Conservation (phyloP, 768 basidiomycete species). For the Serendipita indica region DNA sequence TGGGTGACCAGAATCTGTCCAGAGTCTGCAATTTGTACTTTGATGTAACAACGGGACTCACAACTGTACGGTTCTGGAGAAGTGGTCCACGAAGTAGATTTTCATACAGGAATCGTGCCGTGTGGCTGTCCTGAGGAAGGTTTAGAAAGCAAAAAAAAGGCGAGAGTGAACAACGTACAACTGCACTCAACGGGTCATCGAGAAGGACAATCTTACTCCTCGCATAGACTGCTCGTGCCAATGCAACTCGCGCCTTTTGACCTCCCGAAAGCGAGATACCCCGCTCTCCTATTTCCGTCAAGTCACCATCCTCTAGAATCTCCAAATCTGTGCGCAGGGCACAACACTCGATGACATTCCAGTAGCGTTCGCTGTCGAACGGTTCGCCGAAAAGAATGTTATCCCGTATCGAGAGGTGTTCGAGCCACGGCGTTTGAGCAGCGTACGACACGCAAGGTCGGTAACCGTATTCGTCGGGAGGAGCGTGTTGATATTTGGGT, state of each 20-base stretch:
- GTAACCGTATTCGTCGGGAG: constrained; percentile 23
- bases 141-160: background rate
- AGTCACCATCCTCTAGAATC: constrained; percentile 74
- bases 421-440: constrained; percentile 59
- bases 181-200: constrained; percentile 27
- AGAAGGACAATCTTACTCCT: constrained; percentile 31
- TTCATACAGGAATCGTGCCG: constrained; percentile 46
- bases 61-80: constrained; percentile 50
- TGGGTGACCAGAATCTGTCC: constrained; percentile 28
- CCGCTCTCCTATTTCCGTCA: constrained; percentile 15
- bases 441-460: constrained; percentile 48
- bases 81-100: constrained; percentile 52
- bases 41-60: constrained; percentile 21
- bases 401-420: constrained; percentile 58
- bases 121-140: constrained; percentile 41
- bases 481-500: constrained; percentile 21
- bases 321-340: constrained; percentile 69
- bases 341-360: constrained; percentile 65
- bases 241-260: constrained; percentile 21
- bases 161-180: background rate
- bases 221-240: constrained; percentile 31
- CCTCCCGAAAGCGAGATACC: constrained; percentile 18
- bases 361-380: constrained; percentile 53
- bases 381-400: constrained; percentile 72
- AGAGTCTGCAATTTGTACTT: background rate